Conservation (phyloP, 192 early-diverging fungal species). For the Geranomyces variabilis region DNA sequence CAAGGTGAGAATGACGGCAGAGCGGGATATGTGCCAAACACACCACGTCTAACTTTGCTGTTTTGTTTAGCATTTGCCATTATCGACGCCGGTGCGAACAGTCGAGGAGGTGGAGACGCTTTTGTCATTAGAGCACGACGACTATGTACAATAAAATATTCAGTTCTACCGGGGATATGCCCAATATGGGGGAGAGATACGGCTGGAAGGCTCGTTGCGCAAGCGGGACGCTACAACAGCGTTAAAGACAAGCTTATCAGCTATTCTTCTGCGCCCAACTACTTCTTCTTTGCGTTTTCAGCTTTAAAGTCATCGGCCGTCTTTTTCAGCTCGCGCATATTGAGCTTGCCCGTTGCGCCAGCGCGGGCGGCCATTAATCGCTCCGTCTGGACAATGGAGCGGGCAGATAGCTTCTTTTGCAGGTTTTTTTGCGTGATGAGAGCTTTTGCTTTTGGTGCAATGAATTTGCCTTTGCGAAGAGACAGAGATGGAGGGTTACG, state of each 20-base stretch:
- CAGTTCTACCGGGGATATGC: too few species aligned
- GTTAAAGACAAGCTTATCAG: too few species aligned
- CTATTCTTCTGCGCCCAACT: too few species aligned
- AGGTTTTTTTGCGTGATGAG: constrained; percentile 31
- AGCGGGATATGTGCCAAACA: neutral
- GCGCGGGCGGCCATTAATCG: constrained; percentile 71
- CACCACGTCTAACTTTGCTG: neutral
- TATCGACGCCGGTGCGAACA: constrained; percentile 60
- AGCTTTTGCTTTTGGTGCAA: constrained; percentile 36
- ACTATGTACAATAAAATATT: constrained; percentile 10
- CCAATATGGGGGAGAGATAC: too few species aligned
- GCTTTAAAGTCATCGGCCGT: constrained; percentile 61
- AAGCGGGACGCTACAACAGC: too few species aligned
- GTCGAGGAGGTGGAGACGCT: constrained; percentile 77
- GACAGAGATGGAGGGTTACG: neutral
- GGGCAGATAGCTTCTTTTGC: constrained; percentile 47
- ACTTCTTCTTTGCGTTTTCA: constrained; percentile 48
- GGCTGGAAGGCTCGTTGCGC: too few species aligned
- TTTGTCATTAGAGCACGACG: constrained; percentile 35
- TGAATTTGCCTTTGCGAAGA: constrained; percentile 24
- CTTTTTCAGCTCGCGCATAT: constrained; percentile 67
- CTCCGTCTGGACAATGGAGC: constrained; percentile 51
- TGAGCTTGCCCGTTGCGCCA: constrained; percentile 74
- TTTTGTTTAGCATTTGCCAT: constrained; percentile 50
- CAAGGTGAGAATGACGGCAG: constrained; percentile 20